A percentile compares a stretch with the other conserved stretches of the same genome.
phyloP scores from a whole-genome alignment of 1,139 yeast genomes.

The Candida tetrigidarum region DNA sequence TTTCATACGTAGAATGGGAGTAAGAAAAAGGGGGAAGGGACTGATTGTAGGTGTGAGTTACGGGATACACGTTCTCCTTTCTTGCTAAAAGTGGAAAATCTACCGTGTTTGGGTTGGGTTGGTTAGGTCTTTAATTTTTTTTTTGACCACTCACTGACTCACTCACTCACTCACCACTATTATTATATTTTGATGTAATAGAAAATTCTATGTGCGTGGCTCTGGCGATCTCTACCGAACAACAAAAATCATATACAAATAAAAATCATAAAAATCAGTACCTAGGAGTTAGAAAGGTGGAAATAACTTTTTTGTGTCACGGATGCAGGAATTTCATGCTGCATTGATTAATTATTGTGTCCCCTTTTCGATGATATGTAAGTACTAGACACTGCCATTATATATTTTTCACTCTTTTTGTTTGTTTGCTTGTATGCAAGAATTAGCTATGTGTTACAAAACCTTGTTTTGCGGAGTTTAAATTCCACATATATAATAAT shows the following conservation, averaged over 20 bases:
- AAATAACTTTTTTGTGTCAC: too few species aligned
- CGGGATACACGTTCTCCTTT: too few species aligned
- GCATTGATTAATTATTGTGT: neutral
- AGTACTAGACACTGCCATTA: neutral
- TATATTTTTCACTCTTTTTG: too few species aligned
- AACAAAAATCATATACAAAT: neutral
- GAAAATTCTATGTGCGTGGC: neutral
- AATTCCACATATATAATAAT: neutral
- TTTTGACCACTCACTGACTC: too few species aligned
- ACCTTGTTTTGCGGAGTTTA: neutral
- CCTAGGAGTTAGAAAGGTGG: too few species aligned
- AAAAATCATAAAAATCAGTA: too few species aligned
- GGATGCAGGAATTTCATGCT: neutral
- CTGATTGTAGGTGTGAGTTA: too few species aligned
- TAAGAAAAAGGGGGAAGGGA: neutral
- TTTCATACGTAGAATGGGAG: too few species aligned
- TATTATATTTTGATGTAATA: neutral
- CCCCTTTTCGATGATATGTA: neutral
- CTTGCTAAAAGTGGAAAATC: neutral
- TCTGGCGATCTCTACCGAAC: neutral
- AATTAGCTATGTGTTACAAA: neutral
- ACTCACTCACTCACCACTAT: neutral
- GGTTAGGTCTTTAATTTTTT: too few species aligned
- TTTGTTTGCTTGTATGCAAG: neutral
- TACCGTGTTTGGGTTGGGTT: too few species aligned